Conservation (phyloP, 371 early-diverging fungal genomes). For the Rhizopus sp. region DNA sequence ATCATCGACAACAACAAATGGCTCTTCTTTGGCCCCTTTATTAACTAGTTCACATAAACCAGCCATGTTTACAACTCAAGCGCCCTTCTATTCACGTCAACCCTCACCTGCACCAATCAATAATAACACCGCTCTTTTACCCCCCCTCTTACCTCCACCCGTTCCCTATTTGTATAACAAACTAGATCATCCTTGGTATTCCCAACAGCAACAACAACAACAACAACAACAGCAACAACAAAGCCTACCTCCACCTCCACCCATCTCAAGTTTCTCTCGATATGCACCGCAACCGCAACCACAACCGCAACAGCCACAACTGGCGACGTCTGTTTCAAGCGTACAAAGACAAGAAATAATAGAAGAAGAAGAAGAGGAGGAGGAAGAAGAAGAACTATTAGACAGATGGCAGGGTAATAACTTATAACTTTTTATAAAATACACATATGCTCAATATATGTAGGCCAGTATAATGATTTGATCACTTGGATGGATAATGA, state of each 20-base stretch:
- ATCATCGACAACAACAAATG: constrained; percentile 8
- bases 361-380: constrained; percentile 6
- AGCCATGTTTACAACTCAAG: constrained; percentile 1
- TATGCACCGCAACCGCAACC: constrained; percentile 8
- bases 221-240: not conserved
- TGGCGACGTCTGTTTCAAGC: not conserved
- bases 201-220: not conserved
- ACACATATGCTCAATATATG: not conserved
- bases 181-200: not conserved
- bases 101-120: constrained; percentile 15
- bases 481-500: constrained; percentile 52
- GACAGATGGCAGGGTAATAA: constrained; percentile 4
- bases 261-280: constrained; percentile 3
- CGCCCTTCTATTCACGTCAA: constrained; percentile 22
- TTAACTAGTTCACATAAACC: constrained; percentile 11
- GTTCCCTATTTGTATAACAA: constrained; percentile 3
- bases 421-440: not conserved
- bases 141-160: constrained; percentile 13
- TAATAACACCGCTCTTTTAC: not conserved
- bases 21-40: constrained; percentile 15
- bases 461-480: constrained; percentile 42
- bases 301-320: not conserved
- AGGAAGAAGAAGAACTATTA: not conserved
- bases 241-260: constrained; percentile 3
- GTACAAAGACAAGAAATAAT: not conserved